Conservation (phyloP, 768 basidiomycete genomes). For the Kwoniella dendrophila region DNA sequence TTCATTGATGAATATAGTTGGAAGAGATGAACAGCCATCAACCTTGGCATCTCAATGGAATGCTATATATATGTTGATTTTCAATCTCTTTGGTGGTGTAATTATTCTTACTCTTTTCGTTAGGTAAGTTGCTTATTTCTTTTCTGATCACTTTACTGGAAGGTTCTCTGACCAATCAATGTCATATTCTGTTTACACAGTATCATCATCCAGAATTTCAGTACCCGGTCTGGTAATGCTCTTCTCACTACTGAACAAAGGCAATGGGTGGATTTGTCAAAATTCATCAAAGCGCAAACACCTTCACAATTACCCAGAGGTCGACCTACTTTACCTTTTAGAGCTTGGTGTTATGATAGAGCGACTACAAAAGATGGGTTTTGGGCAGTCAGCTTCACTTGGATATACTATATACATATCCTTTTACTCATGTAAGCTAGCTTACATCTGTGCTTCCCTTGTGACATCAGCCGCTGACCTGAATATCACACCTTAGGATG, state of each 20-base stretch:
- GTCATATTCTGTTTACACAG: constrained; percentile 57
- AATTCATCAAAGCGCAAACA: constrained; percentile 79
- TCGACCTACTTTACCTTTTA: constrained; percentile 63
- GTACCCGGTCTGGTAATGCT: constrained; percentile 79
- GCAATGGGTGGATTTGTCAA: constrained; percentile 92
- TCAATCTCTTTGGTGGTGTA: constrained; percentile 85
- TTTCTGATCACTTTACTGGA: background rate
- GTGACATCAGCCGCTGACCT: background rate
- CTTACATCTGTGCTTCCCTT: too few species aligned
- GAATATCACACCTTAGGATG: constrained; percentile 63
- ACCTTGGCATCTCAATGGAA: constrained; percentile 75
- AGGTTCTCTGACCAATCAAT: constrained; percentile 17
- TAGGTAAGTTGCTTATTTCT: constrained; percentile 63
- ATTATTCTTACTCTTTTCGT: constrained; percentile 88
- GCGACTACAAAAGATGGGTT: constrained; percentile 90
- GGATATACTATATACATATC: constrained; percentile 78
- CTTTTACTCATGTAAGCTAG: constrained; percentile 69
- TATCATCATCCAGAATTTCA: constrained; percentile 95
- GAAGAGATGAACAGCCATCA: constrained; percentile 68
- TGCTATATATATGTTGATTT: constrained; percentile 86
- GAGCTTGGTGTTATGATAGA: constrained; percentile 87
- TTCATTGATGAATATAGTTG: constrained; percentile 75
- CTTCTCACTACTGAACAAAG: constrained; percentile 81
- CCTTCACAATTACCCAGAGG: constrained; percentile 78
- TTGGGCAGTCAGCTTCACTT: constrained; percentile 81